Conservation (phyloP, 1,284 basidiomycete genomes). For the Papiliotrema nemorosa region DNA sequence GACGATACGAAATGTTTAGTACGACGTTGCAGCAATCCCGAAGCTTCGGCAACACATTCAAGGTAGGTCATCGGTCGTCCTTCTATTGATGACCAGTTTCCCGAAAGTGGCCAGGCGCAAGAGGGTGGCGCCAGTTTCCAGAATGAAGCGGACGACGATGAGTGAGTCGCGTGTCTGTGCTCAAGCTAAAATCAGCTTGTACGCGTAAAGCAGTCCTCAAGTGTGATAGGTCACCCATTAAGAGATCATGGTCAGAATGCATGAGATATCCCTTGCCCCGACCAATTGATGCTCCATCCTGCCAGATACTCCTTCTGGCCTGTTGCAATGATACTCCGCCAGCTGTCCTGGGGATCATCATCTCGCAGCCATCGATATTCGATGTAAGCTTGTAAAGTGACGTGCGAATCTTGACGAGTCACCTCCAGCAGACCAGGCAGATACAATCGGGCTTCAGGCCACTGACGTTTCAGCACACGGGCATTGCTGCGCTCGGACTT, state of each 20-base stretch:
- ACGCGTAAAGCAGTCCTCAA: slow-evolving; percentile 14
- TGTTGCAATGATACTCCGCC: neutral
- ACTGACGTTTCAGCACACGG: slow-evolving; percentile 15
- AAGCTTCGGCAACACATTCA: slow-evolving; percentile 47
- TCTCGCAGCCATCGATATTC: neutral
- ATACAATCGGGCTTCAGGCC: slow-evolving; percentile 33
- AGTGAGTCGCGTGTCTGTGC: slow-evolving; percentile 20
- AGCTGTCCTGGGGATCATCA: neutral
- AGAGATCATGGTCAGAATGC: slow-evolving; percentile 2
- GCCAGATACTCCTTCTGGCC: neutral
- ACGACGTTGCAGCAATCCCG: slow-evolving; percentile 46
- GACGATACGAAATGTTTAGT: slow-evolving; percentile 53
- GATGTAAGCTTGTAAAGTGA: neutral
- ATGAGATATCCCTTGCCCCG: neutral
- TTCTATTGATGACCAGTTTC: slow-evolving; percentile 71
- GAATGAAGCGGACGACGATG: slow-evolving; percentile 50
- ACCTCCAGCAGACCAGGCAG: slow-evolving; percentile 13
- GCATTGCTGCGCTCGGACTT: neutral
- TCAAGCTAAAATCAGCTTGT: slow-evolving; percentile 15
- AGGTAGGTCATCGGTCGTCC: slow-evolving; percentile 13
- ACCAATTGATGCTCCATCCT: neutral
- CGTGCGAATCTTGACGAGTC: neutral
- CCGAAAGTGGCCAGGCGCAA: slow-evolving; percentile 60
- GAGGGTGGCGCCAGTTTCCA: slow-evolving; percentile 50
- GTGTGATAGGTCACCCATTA: neutral